A percentile compares a stretch with the other conserved stretches of the same genome.
phyloP scores from a whole-genome alignment of 768 basidiomycete genomes.

The Coprinellus micaceus region DNA sequence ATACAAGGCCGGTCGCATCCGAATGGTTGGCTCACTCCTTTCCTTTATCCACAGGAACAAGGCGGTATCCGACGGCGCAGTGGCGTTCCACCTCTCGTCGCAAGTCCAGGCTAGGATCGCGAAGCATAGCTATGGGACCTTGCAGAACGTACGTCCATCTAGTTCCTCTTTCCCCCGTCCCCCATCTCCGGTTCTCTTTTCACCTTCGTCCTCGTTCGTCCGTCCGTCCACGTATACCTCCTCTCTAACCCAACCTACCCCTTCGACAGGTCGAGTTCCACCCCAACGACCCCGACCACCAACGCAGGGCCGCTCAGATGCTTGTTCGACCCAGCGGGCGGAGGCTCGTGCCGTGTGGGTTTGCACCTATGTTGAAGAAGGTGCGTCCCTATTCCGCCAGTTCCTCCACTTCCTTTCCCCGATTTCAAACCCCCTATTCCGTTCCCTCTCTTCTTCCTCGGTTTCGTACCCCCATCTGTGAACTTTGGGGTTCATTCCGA shows the following conservation, averaged over 20 bases:
- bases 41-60: slow-evolving; percentile 31
- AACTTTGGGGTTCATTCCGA: too few relatives aligned
- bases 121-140: slow-evolving; percentile 45
- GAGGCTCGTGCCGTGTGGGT: slow-evolving; percentile 35
- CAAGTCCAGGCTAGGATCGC: slow-evolving; percentile 40
- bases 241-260: too few relatives aligned
- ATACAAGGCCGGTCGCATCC: too few relatives aligned
- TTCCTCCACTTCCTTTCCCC: background rate
- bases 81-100: slow-evolving; percentile 42
- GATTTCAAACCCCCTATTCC: background rate
- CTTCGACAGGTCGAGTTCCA: slow-evolving; percentile 31
- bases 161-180: too few relatives aligned
- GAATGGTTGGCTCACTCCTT: background rate
- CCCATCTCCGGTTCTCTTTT: too few relatives aligned
- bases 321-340: slow-evolving; percentile 32
- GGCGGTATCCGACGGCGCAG: slow-evolving; percentile 44
- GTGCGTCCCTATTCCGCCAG: slow-evolving; percentile 18
- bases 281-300: slow-evolving; percentile 30
- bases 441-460: too few relatives aligned
- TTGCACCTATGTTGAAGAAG: slow-evolving; percentile 40
- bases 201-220: too few relatives aligned
- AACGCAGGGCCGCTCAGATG: background rate
- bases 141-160: slow-evolving; percentile 24
- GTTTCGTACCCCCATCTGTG: too few relatives aligned
- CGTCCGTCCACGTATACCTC: too few relatives aligned